Conservation (phyloP, 2,329 filamentous ascomycete genomes). For the Calonectria pseudoreteaudii region DNA sequence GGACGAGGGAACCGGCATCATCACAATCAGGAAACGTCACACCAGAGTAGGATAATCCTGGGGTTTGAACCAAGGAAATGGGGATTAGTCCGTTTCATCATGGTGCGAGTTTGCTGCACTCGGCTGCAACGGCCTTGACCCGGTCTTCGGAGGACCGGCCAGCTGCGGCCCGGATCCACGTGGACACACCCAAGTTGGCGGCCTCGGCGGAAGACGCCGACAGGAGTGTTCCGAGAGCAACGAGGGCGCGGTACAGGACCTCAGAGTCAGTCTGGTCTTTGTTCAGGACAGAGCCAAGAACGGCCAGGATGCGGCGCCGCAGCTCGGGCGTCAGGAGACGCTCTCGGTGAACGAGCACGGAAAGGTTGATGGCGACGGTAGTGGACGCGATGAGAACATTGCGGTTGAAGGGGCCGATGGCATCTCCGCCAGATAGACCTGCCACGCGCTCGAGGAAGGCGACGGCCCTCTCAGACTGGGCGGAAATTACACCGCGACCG, state of each 20-base stretch:
- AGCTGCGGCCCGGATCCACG: constrained; percentile 57
- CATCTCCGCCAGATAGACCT: constrained; percentile 59
- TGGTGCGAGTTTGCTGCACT: constrained; percentile 54
- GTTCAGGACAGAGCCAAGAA: constrained; percentile 71
- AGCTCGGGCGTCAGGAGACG: constrained; percentile 51
- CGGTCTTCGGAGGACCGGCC: constrained; percentile 59
- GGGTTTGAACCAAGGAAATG: not conserved
- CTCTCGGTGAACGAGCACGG: constrained; percentile 73
- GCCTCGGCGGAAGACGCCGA: constrained; percentile 63
- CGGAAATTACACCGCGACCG: constrained; percentile 75
- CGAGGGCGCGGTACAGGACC: constrained; percentile 83
- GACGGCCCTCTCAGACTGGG: constrained; percentile 69
- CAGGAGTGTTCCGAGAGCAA: constrained; percentile 81
- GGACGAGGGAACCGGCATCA: not conserved
- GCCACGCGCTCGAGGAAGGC: constrained; percentile 73
- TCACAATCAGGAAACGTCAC: constrained; percentile 9
- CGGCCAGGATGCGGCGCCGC: constrained; percentile 63
- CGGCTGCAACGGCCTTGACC: constrained; percentile 59
- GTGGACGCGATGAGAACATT: constrained; percentile 86
- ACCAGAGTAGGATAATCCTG: constrained; percentile 1
- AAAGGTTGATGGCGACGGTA: constrained; percentile 86
- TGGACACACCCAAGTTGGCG: constrained; percentile 54
- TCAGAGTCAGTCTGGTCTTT: constrained; percentile 79
- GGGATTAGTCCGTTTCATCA: constrained; percentile 15
- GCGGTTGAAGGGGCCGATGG: constrained; percentile 71